Conservation (phyloP, 305 asterid species). For the Nicotiana rustica region DNA sequence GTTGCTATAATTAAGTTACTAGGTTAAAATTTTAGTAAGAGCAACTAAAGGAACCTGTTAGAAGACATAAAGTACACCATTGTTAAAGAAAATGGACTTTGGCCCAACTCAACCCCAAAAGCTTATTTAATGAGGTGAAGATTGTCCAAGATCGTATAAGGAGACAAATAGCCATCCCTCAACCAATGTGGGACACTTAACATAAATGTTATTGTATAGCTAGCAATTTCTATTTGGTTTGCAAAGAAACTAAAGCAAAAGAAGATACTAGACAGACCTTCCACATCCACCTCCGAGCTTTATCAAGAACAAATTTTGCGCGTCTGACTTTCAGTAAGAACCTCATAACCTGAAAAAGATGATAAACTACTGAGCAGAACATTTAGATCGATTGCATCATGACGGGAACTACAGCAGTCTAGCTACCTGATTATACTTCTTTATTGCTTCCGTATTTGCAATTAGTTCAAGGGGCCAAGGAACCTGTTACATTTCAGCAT, state of each 20-base stretch:
- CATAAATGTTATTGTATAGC: background rate
- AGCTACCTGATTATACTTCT: slow-evolving; percentile 92
- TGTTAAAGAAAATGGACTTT: background rate
- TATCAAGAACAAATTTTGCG: slow-evolving; percentile 94
- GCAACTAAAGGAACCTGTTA: slow-evolving; percentile 31
- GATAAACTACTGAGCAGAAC: slow-evolving; percentile 15
- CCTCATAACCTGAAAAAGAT: slow-evolving; percentile 77
- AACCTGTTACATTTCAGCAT: slow-evolving; percentile 58
- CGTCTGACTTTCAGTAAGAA: slow-evolving; percentile 93
- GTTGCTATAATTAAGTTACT: background rate
- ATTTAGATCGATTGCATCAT: slow-evolving; percentile 12
- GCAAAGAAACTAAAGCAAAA: slow-evolving; percentile 14
- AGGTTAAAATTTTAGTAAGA: slow-evolving; percentile 24
- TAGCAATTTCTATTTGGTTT: background rate
- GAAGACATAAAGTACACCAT: slow-evolving; percentile 29
- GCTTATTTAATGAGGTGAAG: background rate
- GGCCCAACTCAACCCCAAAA: background rate
- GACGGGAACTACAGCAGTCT: slow-evolving; percentile 30
- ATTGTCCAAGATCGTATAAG: background rate
- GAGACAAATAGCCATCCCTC: background rate
- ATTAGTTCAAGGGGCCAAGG: slow-evolving; percentile 98
- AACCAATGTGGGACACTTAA: slow-evolving; percentile 2
- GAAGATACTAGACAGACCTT: slow-evolving; percentile 59
- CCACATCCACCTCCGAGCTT: slow-evolving; percentile 98
- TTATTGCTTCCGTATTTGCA: slow-evolving; percentile 87